Base-by-base conservation (phyloP, 2,329 filamentous ascomycete genomes). In the Thielaviopsis musarum region DNA sequence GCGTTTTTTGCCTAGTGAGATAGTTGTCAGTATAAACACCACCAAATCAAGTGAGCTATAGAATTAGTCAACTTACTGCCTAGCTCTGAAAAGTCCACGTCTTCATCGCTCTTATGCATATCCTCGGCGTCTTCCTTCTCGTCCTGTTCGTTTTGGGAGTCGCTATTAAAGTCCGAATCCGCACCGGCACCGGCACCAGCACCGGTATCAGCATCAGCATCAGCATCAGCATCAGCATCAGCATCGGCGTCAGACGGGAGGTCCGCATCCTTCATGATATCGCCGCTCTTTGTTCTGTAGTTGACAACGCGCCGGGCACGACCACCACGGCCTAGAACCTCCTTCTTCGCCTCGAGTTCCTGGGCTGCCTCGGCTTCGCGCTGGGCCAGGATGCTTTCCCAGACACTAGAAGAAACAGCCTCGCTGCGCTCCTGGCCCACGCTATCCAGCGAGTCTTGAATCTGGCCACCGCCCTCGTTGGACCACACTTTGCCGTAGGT, bases 401-500 rank as follows among this genome's bases (percentile, higher is more conserved):
- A 98, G 0, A 94, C 63, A 45, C 48, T 75, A 0, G 76, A 74
- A 7, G 75, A 69, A 5, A 78, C 74, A 6, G 79, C 77, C 26
- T 80, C 74, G 1, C 77, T 73, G 5, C 74, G 72, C 24, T 77
- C 74, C 22, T 56, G 26, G 1, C 12, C 6, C 12, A 15, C 19
- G 15, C 17, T 26, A 5, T 53, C 54, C 1, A 72, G 70, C 45
- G 80, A 75, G 22, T 87, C 77, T 19, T 86, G 84, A 55, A 84
- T 78, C 5, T 95, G 75, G 0, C 76, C 74, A 7, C 79, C 81
- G 64, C 82, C 81, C 41, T 94, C 86, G 66, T 95, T 94, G 3
- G 85, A 86, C 93, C 93, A 98, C 1, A 98, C 85, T 52, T 88
- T 82, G 48, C 91, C 91, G 70, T 93, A 88, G 4, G 87, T 88